These are phyloP conservation scores for Aethionema arabicum DNA, from an alignment of 345 rosid genomes.

Conservation along the genomic window DNA sequence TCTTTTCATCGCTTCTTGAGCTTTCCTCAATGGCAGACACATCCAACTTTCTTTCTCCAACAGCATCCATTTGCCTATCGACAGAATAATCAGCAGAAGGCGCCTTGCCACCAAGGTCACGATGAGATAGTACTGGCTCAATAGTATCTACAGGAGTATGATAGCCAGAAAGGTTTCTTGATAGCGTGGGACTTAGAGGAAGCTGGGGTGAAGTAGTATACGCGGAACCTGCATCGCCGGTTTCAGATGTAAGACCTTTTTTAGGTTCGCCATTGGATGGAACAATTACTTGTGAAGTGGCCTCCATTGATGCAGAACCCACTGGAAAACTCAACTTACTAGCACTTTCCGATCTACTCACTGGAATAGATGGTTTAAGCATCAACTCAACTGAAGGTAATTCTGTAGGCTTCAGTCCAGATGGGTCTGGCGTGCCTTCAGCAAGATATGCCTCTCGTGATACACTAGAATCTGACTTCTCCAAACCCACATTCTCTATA, in stretches of 20 bases:
- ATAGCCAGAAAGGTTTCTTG: constrained; percentile 52
- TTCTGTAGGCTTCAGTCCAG: constrained; percentile 43
- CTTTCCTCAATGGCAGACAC: constrained; percentile 43
- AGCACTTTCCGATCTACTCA: constrained; percentile 37
- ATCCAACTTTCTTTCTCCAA: constrained; percentile 39
- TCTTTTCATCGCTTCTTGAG: constrained; percentile 49
- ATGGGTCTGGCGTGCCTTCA: constrained; percentile 48
- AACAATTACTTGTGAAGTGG: constrained; percentile 34
- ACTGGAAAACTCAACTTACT: constrained; percentile 35
- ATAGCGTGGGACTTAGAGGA: constrained; percentile 60
- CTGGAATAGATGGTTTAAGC: constrained; percentile 39
- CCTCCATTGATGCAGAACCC: constrained; percentile 40
- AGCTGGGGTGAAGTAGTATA: constrained; percentile 48
- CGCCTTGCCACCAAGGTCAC: constrained; percentile 50
- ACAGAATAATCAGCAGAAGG: constrained; percentile 47
- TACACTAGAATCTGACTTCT: constrained; percentile 51
- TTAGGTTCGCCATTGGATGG: constrained; percentile 43
- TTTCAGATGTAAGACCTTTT: constrained; percentile 41
- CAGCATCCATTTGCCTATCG: constrained; percentile 55
- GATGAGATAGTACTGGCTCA: constrained; percentile 43
- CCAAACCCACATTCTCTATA: constrained; percentile 51
- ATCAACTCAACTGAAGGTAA: constrained; percentile 41
- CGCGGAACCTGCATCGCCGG: constrained; percentile 47
- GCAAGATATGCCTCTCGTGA: constrained; percentile 38
- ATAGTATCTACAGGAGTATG: constrained; percentile 37